Evolutionary conservation across 148 eudicot genomes (phyloP).

Genomic region (Arbutus unedo): DNA sequence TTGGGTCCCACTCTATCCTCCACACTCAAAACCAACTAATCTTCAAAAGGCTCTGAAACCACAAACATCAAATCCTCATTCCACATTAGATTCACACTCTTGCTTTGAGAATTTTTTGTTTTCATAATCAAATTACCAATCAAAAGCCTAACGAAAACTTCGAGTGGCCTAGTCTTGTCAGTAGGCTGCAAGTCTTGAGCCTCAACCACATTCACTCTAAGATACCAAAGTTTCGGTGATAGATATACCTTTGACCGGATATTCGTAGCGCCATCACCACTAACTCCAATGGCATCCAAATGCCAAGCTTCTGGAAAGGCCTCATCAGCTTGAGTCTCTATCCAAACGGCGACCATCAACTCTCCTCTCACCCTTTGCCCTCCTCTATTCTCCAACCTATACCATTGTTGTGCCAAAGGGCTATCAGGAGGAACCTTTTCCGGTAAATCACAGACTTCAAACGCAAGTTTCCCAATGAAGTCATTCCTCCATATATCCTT

Average conservation of each 20-base stretch:
- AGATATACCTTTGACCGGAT: constrained; percentile 40
- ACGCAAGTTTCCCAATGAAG: constrained; percentile 27
- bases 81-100: constrained; percentile 33
- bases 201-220: constrained; percentile 41
- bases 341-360: constrained; percentile 41
- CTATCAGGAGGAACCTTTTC: constrained; percentile 43
- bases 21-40: constrained; percentile 32
- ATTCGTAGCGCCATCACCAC: constrained; percentile 37
- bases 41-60: constrained; percentile 41
- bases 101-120: constrained; percentile 23
- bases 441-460: constrained; percentile 35
- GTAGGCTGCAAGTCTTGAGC: constrained; percentile 36
- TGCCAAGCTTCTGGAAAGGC: constrained; percentile 44
- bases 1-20: constrained; percentile 33
- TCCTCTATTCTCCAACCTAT: constrained; percentile 30
- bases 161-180: constrained; percentile 28
- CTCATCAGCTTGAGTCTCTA: constrained; percentile 47
- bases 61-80: constrained; percentile 46
- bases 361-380: constrained; percentile 29
- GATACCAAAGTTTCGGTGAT: constrained; percentile 44
- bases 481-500: constrained; percentile 39
- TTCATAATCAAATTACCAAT: constrained; percentile 28
- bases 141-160: constrained; percentile 31
- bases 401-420: constrained; percentile 44
- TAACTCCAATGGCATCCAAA: constrained; percentile 32